Conservation (phyloP, 768 basidiomycete genomes). For the Tephrocybe rancida region DNA sequence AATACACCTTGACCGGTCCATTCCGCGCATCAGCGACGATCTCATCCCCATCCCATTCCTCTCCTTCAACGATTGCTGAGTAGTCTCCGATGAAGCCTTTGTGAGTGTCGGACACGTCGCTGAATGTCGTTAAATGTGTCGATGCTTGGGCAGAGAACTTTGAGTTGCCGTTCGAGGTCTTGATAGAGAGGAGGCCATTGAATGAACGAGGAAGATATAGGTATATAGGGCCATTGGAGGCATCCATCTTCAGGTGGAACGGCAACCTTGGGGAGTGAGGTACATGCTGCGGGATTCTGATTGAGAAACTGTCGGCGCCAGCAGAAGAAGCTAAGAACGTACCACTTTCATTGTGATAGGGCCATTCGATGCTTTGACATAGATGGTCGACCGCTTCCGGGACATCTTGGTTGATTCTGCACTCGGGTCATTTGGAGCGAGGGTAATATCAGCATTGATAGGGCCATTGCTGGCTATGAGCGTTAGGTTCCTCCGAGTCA, state of each 20-base stretch:
- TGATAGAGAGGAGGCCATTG: slow-evolving; percentile 33
- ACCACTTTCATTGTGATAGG: slow-evolving; percentile 25
- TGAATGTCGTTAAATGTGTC: slow-evolving; percentile 28
- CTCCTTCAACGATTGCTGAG: slow-evolving; percentile 16
- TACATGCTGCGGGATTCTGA: slow-evolving; percentile 18
- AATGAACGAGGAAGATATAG: slow-evolving; percentile 44
- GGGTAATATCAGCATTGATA: slow-evolving; percentile 41
- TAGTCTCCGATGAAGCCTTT: slow-evolving; percentile 41
- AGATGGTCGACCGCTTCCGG: slow-evolving; percentile 16
- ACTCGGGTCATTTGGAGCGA: slow-evolving; percentile 22
- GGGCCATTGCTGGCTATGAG: slow-evolving; percentile 33
- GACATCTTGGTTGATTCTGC: slow-evolving; percentile 1
- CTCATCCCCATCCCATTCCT: slow-evolving; percentile 38
- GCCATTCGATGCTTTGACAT: slow-evolving; percentile 29
- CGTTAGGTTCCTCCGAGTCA: slow-evolving; percentile 39
- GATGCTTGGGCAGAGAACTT: slow-evolving; percentile 31
- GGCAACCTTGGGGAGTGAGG: slow-evolving; percentile 20
- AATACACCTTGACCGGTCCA: slow-evolving; percentile 35
- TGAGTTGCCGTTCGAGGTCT: slow-evolving; percentile 26
- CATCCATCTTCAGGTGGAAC: slow-evolving; percentile 21
- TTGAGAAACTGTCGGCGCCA: not conserved
- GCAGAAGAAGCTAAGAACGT: not conserved
- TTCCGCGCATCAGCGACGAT: slow-evolving; percentile 32
- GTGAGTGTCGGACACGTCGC: slow-evolving; percentile 29
- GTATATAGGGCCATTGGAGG: slow-evolving; percentile 31